A percentile compares a stretch with the other conserved stretches of the same genome.
These are phyloP conservation scores for Suhomyces prunicola DNA, from an alignment of 805 yeast genomes.

Conservation along the genomic window DNA sequence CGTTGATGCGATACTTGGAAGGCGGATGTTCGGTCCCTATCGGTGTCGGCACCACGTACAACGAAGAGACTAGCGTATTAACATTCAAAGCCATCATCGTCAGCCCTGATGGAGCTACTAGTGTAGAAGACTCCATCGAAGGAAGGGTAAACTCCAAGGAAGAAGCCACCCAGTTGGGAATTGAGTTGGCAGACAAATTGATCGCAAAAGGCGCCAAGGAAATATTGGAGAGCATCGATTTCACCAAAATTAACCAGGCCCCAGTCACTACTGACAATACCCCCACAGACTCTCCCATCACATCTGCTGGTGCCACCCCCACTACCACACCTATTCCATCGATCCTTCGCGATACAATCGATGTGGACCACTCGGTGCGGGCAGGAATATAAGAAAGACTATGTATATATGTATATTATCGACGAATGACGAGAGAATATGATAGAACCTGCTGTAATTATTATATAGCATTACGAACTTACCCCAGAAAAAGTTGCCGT, in stretches of 20 bases:
- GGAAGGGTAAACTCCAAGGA: slow-evolving; percentile 38
- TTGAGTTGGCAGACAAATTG: slow-evolving; percentile 61
- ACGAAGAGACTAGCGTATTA: slow-evolving; percentile 42
- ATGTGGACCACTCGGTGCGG: background rate
- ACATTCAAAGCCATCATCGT: slow-evolving; percentile 70
- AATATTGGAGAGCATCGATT: slow-evolving; percentile 77
- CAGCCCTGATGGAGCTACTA: slow-evolving; percentile 74
- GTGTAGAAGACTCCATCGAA: slow-evolving; percentile 55
- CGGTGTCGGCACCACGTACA: slow-evolving; percentile 71
- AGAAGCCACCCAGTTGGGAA: slow-evolving; percentile 74
- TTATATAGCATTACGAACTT: background rate
- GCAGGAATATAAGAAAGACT: background rate
- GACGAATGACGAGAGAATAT: background rate
- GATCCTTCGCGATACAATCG: background rate
- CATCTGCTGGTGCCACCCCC: background rate
- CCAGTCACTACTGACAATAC: slow-evolving; percentile 16
- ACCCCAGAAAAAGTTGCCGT: background rate
- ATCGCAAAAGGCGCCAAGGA: slow-evolving; percentile 75
- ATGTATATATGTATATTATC: slow-evolving; percentile 1
- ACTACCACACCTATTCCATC: background rate
- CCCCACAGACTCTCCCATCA: background rate
- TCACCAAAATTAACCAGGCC: slow-evolving; percentile 53
- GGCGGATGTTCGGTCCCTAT: slow-evolving; percentile 99
- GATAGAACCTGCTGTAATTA: background rate
- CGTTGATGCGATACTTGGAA: slow-evolving; percentile 81